Base-by-base conservation (phyloP, 2,329 filamentous ascomycete genomes). In the Paraphaeosphaeria sporulosa region DNA sequence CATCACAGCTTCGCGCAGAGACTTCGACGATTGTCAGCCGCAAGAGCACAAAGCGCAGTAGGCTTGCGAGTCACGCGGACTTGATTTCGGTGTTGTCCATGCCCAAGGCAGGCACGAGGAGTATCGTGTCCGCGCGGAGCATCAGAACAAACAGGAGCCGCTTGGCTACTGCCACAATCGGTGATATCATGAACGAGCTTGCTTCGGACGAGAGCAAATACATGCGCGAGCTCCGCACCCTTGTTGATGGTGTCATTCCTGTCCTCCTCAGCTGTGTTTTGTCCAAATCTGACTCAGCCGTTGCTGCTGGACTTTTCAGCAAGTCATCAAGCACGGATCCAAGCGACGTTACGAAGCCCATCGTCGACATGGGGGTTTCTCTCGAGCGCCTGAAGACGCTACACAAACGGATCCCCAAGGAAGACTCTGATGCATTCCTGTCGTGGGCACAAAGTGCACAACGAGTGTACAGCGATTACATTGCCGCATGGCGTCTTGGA, bases 181-280 rank as follows among this genome's bases (percentile, higher is more conserved):
- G 87, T 23, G 93, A 94, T 64, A 81, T 98, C 21, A 85, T 98
- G 75, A 84, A 85, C 55, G 93, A 97, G 72, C 88, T 99, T 64
- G 83, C 87, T 12, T 86, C 90, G 5, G 95, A 98, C 68, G 95
- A 99, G 77, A 82, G 86, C 47, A 90, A 95, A 67, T 99, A 98
- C 73, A 90, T 90, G 78, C 87, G 94, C 57, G 95, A 99, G 78
- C 84, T 99, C 34, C 93, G 93, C 73, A 97, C 95, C 0, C 80
- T 99, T 34, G 94, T 98, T 8, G 94, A 97, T 69, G 95, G 95
- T 58, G 94, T 99, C 23, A 92, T 99, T 58, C 95, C 95, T 0
- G 94, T 98, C 2, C 85, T 99, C 1, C 81, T 99, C 54, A 92
- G 90, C 10, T 92, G 93, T 65, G 91, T 96, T 9, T 85, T 97